Evolutionary conservation across 805 yeast genomes (phyloP).

Genomic region (Spathaspora gorwiae): DNA sequence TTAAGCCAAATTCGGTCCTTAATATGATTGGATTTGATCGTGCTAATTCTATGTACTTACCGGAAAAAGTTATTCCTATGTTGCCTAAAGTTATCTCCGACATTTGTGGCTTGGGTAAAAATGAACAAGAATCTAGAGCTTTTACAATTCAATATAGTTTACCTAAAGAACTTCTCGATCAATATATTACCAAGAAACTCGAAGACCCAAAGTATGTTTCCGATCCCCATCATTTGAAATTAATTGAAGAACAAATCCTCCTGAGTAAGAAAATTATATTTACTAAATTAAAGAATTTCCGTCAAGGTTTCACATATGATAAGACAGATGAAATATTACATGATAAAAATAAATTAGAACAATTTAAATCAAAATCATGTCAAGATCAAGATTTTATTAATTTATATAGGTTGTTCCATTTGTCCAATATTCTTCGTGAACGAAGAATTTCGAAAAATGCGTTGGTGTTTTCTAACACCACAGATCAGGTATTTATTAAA

Average conservation of each 20-base stretch:
- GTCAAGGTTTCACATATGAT: constrained; percentile 51
- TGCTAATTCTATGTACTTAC: constrained; percentile 68
- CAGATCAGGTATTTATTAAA: not conserved
- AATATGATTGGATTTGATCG: constrained; percentile 56
- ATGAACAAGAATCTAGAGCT: constrained; percentile 38
- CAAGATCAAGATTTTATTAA: constrained; percentile 19
- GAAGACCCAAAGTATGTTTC: constrained; percentile 5
- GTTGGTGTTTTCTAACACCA: not conserved
- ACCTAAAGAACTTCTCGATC: constrained; percentile 15
- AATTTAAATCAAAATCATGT: constrained; percentile 8
- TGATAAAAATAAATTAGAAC: constrained; percentile 13
- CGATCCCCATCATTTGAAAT: constrained; percentile 3
- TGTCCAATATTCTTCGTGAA: constrained; percentile 15
- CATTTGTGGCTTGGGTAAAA: constrained; percentile 48
- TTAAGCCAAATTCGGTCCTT: constrained; percentile 38
- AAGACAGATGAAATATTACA: constrained; percentile 52
- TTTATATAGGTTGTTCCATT: constrained; percentile 21
- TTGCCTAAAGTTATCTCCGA: constrained; percentile 55
- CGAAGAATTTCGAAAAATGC: not conserved
- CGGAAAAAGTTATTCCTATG: constrained; percentile 64
- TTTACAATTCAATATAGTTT: constrained; percentile 32
- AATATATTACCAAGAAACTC: constrained; percentile 10
- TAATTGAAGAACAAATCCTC: constrained; percentile 13
- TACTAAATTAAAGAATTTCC: constrained; percentile 24
- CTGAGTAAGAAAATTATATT: constrained; percentile 18